Evolutionary conservation across 1,139 yeast genomes (phyloP), one percentile per base, ranked within the genome.

Genomic region (Blastobotrys arbuscula): DNA sequence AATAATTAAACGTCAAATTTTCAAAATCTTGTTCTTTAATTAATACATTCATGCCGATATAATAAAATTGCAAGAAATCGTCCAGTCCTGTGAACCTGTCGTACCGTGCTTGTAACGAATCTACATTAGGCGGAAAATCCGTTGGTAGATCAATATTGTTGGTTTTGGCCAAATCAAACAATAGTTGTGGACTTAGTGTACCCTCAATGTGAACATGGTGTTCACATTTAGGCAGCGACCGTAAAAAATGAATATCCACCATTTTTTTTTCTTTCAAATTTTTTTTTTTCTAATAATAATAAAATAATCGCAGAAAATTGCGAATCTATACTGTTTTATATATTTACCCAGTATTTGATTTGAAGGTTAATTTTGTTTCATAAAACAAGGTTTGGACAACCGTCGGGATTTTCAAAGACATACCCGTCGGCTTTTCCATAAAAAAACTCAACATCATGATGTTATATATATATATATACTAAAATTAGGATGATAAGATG

Each of bases 131-230:
- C 24, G 92, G 92, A 65, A 82, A 83, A 28, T 66, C 68, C 1
- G 63, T 73, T 19, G 95, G 94, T 37, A 85, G 68, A 10, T 62
- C 51, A 49, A 84, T 73, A 40, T 63, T 62, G 61, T 81, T 79
- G 66, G 83, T 74, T 56, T 70, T 59, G 1, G 92, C 88, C 49
- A 85, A 69, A 51, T 79, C 76, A 66, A 84, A 82, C 51, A 85
- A 69, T 35, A 84, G 71, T 40, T 76, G 76, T 12, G 94, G 94
- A 55, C 82, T 87, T 50, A 85, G 66, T 31, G 94, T 84, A 34
- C 95, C 95, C 70, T 84, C 94, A 47, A 84, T 66, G 65, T 84
- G 94, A 49, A 84, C 78, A 60, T 84, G 94, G 61, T 84, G 92
- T 64, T 84, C 94, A 71, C 92, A 84, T 65, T 84, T 84, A 49